Evolutionary conservation across 345 rosid genomes (phyloP).

Genomic region (Aegle marmelos): DNA sequence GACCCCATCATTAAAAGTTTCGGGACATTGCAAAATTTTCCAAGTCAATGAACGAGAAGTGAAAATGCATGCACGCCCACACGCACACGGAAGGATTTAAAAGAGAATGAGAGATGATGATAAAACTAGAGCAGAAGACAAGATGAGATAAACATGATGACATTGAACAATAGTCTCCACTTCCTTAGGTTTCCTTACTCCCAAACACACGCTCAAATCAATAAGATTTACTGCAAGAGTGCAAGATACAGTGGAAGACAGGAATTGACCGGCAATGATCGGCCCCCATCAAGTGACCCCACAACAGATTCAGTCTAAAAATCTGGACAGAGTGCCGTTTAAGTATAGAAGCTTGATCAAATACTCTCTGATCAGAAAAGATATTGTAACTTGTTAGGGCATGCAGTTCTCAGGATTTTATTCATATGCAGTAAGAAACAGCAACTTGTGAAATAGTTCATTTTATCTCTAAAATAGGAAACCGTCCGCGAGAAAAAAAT

Average conservation of each 20-base stretch:
- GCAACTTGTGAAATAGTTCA: background rate
- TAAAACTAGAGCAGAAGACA: background rate
- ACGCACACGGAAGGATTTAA: background rate
- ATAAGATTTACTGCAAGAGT: background rate
- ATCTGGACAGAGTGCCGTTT: background rate
- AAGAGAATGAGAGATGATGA: background rate
- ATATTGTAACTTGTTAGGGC: background rate
- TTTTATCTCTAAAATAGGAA: background rate
- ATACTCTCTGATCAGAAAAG: background rate
- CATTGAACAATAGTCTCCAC: conserved; percentile 10
- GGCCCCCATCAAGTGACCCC: conserved; percentile 10
- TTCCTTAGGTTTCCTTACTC: conserved; percentile 2
- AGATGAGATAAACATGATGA: background rate
- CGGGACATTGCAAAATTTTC: background rate
- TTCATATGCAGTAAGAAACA: background rate
- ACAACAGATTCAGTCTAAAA: background rate
- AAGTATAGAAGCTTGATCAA: background rate
- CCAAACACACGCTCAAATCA: background rate
- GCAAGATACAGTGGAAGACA: conserved; percentile 10
- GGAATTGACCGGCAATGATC: conserved; percentile 12
- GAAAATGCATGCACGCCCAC: background rate
- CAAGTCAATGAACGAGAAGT: background rate
- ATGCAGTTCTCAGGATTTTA: background rate
- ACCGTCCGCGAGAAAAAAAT: background rate
- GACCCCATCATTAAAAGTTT: background rate